Conservation (phyloP, 305 asterid genomes). For the Euphrasia arctica region DNA sequence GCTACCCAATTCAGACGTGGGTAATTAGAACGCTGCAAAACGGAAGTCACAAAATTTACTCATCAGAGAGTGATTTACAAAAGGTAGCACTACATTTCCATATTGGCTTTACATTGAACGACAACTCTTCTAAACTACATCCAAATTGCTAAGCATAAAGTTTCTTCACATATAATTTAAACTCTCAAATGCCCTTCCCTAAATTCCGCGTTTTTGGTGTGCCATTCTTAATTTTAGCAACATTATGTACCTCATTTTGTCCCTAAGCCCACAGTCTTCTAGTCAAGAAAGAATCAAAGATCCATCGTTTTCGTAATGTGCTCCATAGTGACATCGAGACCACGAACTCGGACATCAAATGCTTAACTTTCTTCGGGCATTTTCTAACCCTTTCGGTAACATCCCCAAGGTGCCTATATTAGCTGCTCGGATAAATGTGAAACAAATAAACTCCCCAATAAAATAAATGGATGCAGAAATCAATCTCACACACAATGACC, state of each 20-base stretch:
- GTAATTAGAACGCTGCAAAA: too few relatives aligned
- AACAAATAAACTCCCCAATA: neutral
- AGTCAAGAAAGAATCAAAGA: slow-evolving; percentile 37
- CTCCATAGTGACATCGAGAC: slow-evolving; percentile 85
- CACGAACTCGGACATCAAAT: slow-evolving; percentile 72
- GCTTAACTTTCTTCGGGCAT: slow-evolving; percentile 77
- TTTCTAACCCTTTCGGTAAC: slow-evolving; percentile 76
- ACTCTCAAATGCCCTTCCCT: neutral
- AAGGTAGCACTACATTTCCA: neutral
- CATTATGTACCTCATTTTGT: slow-evolving; percentile 74
- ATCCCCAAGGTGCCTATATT: slow-evolving; percentile 97
- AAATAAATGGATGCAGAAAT: neutral
- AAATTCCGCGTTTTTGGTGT: neutral
- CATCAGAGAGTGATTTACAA: neutral
- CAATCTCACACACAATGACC: too few relatives aligned
- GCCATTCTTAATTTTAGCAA: neutral
- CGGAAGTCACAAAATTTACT: too few relatives aligned
- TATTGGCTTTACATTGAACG: slow-evolving; percentile 1
- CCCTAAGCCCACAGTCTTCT: slow-evolving; percentile 99
- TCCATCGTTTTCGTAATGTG: slow-evolving; percentile 87
- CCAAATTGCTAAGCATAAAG: neutral
- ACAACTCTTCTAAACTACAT: neutral
- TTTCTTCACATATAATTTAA: neutral
- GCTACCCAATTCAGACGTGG: too few relatives aligned
- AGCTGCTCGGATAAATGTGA: slow-evolving; percentile 41